These are phyloP conservation scores for Beauveria bassiana DNA, from an alignment of 2,329 filamentous ascomycete species.

Conservation along the genomic window DNA sequence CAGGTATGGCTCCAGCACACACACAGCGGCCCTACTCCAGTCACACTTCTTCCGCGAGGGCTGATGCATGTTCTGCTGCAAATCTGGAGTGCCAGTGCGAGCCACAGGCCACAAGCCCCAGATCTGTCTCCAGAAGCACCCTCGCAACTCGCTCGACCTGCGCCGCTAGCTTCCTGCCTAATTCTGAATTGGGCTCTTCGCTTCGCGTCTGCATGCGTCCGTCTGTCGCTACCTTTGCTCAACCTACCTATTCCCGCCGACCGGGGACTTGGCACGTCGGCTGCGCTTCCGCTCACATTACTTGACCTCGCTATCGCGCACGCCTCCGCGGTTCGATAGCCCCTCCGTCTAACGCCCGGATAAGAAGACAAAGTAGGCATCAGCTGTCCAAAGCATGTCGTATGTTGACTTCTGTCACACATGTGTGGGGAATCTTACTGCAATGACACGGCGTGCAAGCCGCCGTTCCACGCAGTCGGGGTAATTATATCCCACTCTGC, in stretches of 20 bases:
- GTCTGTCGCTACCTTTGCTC: not conserved
- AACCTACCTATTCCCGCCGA: not conserved
- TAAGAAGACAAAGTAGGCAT: not conserved
- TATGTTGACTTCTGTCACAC: not conserved
- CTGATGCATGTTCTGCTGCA: not conserved
- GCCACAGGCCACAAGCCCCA: not conserved
- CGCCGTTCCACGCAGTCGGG: slow-evolving; percentile 2
- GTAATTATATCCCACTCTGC: not conserved
- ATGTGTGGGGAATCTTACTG: not conserved
- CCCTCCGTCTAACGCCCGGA: not conserved
- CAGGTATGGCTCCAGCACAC: not conserved
- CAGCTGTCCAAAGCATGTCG: not conserved
- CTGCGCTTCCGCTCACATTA: not conserved
- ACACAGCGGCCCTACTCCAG: not conserved
- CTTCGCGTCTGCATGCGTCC: not conserved
- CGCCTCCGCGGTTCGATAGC: not conserved
- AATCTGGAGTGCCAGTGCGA: not conserved
- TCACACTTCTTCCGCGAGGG: slow-evolving; percentile 2
- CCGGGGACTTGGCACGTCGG: not conserved
- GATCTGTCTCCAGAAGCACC: not conserved
- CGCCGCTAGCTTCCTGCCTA: not conserved
- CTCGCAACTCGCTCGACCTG: not conserved
- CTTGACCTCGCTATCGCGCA: not conserved
- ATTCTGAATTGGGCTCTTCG: not conserved
- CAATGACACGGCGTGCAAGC: not conserved